Evolutionary conservation across 1,284 basidiomycete species (phyloP).

Genomic region (Vanrija humicola): DNA sequence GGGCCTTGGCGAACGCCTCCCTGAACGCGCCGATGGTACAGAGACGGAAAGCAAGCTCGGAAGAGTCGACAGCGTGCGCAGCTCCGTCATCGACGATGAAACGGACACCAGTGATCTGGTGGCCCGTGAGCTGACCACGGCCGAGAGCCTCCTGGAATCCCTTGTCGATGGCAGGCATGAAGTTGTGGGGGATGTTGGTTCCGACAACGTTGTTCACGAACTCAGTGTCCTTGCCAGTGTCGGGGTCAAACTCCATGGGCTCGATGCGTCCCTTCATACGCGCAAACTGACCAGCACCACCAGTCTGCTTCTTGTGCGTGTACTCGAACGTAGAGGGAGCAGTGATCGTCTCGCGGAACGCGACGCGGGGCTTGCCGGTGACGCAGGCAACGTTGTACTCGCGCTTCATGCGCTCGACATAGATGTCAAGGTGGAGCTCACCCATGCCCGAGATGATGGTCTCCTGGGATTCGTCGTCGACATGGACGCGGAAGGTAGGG

Average conservation of each 20-base stretch:
- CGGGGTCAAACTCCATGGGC: slow-evolving; percentile 75
- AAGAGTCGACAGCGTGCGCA: slow-evolving; percentile 94
- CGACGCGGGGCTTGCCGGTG: slow-evolving; percentile 94
- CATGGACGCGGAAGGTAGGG: slow-evolving; percentile 96
- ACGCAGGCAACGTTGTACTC: slow-evolving; percentile 94
- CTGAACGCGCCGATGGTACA: slow-evolving; percentile 89
- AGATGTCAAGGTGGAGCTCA: slow-evolving; percentile 97
- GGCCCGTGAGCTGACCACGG: slow-evolving; percentile 86
- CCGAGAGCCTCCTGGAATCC: slow-evolving; percentile 94
- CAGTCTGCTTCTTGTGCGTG: slow-evolving; percentile 98
- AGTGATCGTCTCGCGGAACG: slow-evolving; percentile 93
- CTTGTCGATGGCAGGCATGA: slow-evolving; percentile 94
- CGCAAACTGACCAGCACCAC: slow-evolving; percentile 95
- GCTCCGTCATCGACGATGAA: slow-evolving; percentile 90
- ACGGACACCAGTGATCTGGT: slow-evolving; percentile 78
- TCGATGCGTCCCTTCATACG: slow-evolving; percentile 89
- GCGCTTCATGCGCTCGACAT: slow-evolving; percentile 97
- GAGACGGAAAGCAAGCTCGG: slow-evolving; percentile 90
- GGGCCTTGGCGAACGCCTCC: slow-evolving; percentile 75
- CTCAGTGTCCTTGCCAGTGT: slow-evolving; percentile 77
- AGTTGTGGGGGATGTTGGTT: slow-evolving; percentile 85
- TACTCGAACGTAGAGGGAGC: slow-evolving; percentile 78
- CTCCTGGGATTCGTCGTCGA: slow-evolving; percentile 93
- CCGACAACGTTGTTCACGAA: slow-evolving; percentile 91
- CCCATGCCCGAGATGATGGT: slow-evolving; percentile 99